Evolutionary conservation across 768 basidiomycete species (phyloP).

Genomic region (Tulasnella sp.): DNA sequence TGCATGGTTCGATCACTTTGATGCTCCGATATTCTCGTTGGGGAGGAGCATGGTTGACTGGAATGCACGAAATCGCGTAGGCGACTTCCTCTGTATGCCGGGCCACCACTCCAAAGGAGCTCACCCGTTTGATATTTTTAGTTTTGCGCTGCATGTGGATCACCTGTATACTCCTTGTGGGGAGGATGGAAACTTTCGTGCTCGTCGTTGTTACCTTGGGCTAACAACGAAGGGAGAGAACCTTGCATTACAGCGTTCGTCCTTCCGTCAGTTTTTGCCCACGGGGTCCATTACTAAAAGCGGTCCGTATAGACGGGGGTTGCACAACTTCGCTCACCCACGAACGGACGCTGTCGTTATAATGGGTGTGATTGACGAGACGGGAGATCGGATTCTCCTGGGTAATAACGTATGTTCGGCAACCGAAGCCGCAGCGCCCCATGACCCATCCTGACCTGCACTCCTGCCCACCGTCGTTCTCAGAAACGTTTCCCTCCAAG

Average conservation of each 20-base stretch:
- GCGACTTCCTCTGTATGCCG: conserved; percentile 34
- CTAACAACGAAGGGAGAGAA: conserved; percentile 60
- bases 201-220: conserved; percentile 73
- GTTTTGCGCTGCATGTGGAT: conserved; percentile 91
- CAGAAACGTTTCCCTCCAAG: conserved; percentile 47
- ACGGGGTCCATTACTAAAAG: conserved; percentile 25
- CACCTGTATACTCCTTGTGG: conserved; percentile 82
- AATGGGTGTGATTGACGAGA: conserved; percentile 80
- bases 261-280: conserved; percentile 26
- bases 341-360: conserved; percentile 90
- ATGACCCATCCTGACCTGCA: neutral
- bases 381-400: conserved; percentile 80
- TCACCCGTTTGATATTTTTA: conserved; percentile 42
- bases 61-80: conserved; percentile 86
- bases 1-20: conserved; percentile 60
- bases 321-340: conserved; percentile 85
- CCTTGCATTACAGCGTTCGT: conserved; percentile 75
- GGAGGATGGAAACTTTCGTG: conserved; percentile 95
- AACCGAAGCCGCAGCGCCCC: neutral
- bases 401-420: conserved; percentile 71
- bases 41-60: conserved; percentile 88
- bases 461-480: neutral
- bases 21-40: conserved; percentile 74
- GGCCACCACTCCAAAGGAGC: neutral
- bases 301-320: conserved; percentile 60